Conservation (phyloP, 108 stramenopile species). For the Hondaea fermentalgiana region DNA sequence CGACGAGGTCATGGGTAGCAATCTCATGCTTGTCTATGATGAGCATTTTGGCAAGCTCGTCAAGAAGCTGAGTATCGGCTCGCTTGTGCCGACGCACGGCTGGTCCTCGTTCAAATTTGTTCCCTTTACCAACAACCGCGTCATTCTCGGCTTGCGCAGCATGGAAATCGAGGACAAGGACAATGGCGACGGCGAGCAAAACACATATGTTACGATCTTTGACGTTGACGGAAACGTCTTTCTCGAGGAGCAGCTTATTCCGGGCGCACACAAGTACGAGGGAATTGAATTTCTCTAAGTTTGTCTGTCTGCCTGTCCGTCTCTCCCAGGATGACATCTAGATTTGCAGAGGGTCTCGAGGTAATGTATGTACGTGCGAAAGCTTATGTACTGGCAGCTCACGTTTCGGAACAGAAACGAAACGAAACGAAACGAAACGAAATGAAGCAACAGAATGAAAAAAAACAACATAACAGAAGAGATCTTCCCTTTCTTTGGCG, state of each 20-base stretch:
- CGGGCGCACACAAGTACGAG: constrained; percentile 39
- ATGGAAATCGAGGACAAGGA: constrained; percentile 36
- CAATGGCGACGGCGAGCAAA: constrained; percentile 10
- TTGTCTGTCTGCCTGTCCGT: not conserved
- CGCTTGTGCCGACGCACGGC: constrained; percentile 32
- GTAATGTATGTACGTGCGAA: too few relatives aligned
- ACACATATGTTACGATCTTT: constrained; percentile 43
- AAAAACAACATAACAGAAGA: too few relatives aligned
- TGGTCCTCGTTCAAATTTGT: constrained; percentile 49
- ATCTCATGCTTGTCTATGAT: constrained; percentile 34
- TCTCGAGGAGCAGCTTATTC: constrained; percentile 38
- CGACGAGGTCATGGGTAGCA: constrained; percentile 45
- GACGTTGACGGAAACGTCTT: constrained; percentile 38
- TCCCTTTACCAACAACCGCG: constrained; percentile 30
- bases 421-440: too few relatives aligned
- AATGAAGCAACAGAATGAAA: too few relatives aligned
- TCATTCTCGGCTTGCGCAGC: constrained; percentile 44
- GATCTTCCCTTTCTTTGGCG: too few relatives aligned
- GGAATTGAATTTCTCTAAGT: constrained; percentile 38
- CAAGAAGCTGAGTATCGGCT: constrained; percentile 24
- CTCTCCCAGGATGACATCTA: too few relatives aligned
- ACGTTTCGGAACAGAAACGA: too few relatives aligned
- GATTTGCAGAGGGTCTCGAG: too few relatives aligned
- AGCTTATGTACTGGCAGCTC: too few relatives aligned
- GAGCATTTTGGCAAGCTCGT: constrained; percentile 8